Evolutionary conservation across 2,329 filamentous ascomycete species (phyloP).

Genomic region (Colletotrichum lentis): DNA sequence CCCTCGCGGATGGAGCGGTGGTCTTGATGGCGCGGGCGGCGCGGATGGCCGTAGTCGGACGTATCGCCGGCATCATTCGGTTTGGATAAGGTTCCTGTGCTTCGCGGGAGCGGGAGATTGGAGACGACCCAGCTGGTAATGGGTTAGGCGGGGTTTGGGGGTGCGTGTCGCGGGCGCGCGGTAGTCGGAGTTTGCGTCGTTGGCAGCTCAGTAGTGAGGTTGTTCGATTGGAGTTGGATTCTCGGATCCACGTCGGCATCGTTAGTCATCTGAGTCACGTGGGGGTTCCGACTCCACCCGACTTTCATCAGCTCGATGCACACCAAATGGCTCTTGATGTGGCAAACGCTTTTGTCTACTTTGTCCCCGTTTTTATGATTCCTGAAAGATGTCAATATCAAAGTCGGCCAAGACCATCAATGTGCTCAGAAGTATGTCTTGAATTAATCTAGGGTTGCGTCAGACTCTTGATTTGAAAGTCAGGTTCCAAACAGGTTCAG

Average conservation of each 20-base stretch:
- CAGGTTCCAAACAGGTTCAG: not conserved
- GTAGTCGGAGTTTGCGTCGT: conserved; percentile 34
- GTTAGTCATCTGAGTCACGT: conserved; percentile 32
- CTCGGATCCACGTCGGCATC: conserved; percentile 29
- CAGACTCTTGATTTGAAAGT: not conserved
- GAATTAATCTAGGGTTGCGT: not conserved
- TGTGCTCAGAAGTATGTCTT: not conserved
- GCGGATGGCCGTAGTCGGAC: conserved; percentile 38
- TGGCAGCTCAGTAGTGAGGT: conserved; percentile 26
- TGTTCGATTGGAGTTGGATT: conserved; percentile 38
- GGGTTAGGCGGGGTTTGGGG: conserved; percentile 4
- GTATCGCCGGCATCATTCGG: conserved; percentile 38
- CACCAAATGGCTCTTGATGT: no score
- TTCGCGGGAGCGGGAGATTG: not conserved
- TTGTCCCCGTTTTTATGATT: not conserved
- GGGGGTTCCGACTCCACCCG: conserved; percentile 17
- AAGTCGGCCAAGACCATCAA: not conserved
- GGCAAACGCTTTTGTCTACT: not conserved
- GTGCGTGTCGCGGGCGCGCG: conserved; percentile 25
- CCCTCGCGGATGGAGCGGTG: conserved; percentile 44
- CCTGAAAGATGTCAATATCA: not conserved
- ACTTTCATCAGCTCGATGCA: not conserved
- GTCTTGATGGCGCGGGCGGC: conserved; percentile 48
- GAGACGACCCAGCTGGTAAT: conserved; percentile 27
- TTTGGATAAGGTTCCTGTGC: not conserved